phyloP scores from a whole-genome alignment of 2,329 filamentous ascomycete species.

The Colletotrichum shisoi region DNA sequence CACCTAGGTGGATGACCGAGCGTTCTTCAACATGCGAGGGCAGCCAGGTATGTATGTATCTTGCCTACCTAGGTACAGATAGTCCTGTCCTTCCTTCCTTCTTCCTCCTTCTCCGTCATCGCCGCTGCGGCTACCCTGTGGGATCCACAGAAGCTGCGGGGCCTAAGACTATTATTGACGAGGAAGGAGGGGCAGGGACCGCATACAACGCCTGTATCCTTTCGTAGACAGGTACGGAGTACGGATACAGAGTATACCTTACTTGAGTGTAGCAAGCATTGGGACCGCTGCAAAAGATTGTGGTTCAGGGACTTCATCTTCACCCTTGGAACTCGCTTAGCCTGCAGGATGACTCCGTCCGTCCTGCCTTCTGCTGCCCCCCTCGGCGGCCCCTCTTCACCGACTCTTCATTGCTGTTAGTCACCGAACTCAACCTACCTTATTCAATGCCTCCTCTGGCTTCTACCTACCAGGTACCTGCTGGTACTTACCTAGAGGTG shows the following conservation, averaged over 20 bases:
- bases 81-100: not conserved
- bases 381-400: slow-evolving; percentile 14
- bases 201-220: too few species aligned
- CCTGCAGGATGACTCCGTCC: too few species aligned
- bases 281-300: not conserved
- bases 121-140: not conserved
- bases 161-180: slow-evolving; percentile 1
- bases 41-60: too few species aligned
- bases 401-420: slow-evolving; percentile 17
- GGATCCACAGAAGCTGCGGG: slow-evolving; percentile 22
- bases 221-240: too few species aligned
- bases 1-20: not conserved
- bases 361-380: not conserved
- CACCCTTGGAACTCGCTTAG: not conserved
- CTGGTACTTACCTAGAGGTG: too few species aligned
- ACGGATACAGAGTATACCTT: too few species aligned
- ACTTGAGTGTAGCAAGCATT: too few species aligned
- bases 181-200: slow-evolving; percentile 8
- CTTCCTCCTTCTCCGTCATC: not conserved
- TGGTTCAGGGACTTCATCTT: not conserved
- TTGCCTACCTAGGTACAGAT: too few species aligned
- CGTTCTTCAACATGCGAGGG: slow-evolving; percentile 2
- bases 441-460: not conserved
- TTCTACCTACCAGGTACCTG: too few species aligned
- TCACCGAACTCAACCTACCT: not conserved